phyloP scores from a whole-genome alignment of 495 filamentous ascomycete genomes.

The Penicillium cosmopolitanum region DNA sequence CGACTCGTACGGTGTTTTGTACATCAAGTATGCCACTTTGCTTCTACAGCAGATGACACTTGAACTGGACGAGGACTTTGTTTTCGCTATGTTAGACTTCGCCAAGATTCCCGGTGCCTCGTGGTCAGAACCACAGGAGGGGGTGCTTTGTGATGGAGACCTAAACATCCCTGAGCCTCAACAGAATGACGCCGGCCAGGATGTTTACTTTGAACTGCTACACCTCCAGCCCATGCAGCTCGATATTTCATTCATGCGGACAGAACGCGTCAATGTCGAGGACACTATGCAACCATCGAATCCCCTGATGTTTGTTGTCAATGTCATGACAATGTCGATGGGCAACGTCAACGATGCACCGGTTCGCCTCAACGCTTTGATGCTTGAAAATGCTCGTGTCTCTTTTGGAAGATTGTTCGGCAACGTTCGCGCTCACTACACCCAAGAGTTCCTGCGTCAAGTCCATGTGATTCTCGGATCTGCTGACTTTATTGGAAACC shows the following conservation, averaged over 20 bases:
- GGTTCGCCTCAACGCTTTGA: conserved; percentile 85
- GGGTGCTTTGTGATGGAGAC: conserved; percentile 83
- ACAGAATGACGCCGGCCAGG: conserved; percentile 78
- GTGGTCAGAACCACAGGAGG: conserved; percentile 82
- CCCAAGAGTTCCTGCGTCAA: conserved; percentile 92
- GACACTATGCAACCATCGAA: conserved; percentile 84
- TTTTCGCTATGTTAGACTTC: conserved; percentile 94
- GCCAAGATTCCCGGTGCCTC: conserved; percentile 92
- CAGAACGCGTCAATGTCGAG: conserved; percentile 93
- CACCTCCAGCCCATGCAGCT: conserved; percentile 98
- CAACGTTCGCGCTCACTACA: conserved; percentile 91
- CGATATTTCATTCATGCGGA: conserved; percentile 95
- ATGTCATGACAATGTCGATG: conserved; percentile 98
- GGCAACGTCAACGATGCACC: conserved; percentile 98
- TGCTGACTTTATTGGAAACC: conserved; percentile 98
- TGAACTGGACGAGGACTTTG: conserved; percentile 97
- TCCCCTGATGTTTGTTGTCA: conserved; percentile 96
- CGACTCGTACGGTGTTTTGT: conserved; percentile 95
- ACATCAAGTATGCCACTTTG: conserved; percentile 96
- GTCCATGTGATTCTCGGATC: conserved; percentile 96
- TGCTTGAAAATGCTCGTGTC: conserved; percentile 94
- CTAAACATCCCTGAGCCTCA: conserved; percentile 92
- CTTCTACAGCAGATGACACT: conserved; percentile 97
- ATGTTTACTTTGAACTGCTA: conserved; percentile 96
- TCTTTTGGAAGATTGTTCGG: conserved; percentile 80